Evolutionary conservation across 345 rosid genomes (phyloP), one percentile per base, ranked within the genome.

Genomic region (Combretum micranthum): DNA sequence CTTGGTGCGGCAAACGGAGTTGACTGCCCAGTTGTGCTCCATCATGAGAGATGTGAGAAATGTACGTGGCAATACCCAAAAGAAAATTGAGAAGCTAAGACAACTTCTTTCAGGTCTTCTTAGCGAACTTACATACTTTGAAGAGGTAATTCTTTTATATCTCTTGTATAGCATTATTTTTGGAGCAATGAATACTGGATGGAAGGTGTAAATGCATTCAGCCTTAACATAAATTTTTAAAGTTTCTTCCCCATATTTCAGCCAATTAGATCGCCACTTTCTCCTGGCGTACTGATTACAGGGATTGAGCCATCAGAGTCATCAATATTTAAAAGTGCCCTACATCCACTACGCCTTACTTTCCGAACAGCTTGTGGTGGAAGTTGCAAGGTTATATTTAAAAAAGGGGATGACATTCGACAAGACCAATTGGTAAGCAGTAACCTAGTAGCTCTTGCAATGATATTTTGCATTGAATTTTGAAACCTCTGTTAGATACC

Each of bases 381-480:
- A 68, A 78, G 71, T 63, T 80, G 81, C 83, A 85, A 77, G 80
- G 59, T 93, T 55, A 89, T 93, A 57, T 93, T 93, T 68, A 87
- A 89, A 80, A 89, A 89, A 85, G 99, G 99, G 67, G 99, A 93
- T 72, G 97, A 93, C 73, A 80, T 93, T 70, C 85, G 97, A 52
- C 99, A 93, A 80, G 99, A 93, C 69, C 99, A 93, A 76, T 75
- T 93, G 94, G 99, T 93, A 79, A 64, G 46, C 23, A 47, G 39
- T 3, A 25, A 25, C 32, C 32, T 25, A 25, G 32, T 25, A 7
- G 32, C 32, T 25, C 6, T 25, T 25, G 4, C 6, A 7, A 7
- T 25, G 32, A 25, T 22, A 47, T 17, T 13, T 32, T 3, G 45
- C n/a, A 16, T 21, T 26, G 17, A 17, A 25, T 3, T 25, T 25